Base-by-base conservation (phyloP, 139 green algal genomes). In the Closterium sp. region DNA sequence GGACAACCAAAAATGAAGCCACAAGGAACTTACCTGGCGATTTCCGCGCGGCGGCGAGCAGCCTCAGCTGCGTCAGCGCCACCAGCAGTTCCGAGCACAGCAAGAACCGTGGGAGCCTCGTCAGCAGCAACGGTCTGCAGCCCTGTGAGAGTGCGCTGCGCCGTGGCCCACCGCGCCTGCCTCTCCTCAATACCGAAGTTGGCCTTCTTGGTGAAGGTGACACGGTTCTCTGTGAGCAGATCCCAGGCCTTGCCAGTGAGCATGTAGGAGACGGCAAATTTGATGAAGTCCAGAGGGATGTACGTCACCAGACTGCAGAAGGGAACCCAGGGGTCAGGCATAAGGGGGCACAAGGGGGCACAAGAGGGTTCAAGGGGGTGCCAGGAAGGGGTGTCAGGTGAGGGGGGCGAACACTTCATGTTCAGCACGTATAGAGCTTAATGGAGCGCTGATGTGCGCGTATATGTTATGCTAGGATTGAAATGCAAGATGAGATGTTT, bases 201-300 rank as follows among this genome's bases (percentile, higher is more conserved):
- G 6, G 83, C 28, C 64, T 92, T 92, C 28, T 34, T 89, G 28
- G 89, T 90, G 30, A 92, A 81, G 2, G 89, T 90, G 6, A 90
- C 87, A 34, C 31, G 33, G 34, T 81, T 84, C 36, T 83, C 87
- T 19, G n/a, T 34, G 30, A 92, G 28, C 89, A 92, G 32, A 34
- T 93, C 84, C 90, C 90, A 93, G 10, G 84, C 84, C 33, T 85
- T 85, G 69, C 90, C 90, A 0, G 31, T 86, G 90, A 94, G 33
- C 34, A 38, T 34, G 31, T 94, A 94, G 33, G 90, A 91, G 31
- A 94, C 35, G 34, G 81, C 66, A 8, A 94, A 91, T 84, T 94
- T 94, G 90, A 94, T 23, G 34, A 94, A 84, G 85, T 94, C 91
- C 69, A 94, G 43, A 43, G 91, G 91, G 2, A 94, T 33, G 91